Evolutionary conservation across 2,329 filamentous ascomycete species (phyloP).

Genomic region (Didymella glomerata): DNA sequence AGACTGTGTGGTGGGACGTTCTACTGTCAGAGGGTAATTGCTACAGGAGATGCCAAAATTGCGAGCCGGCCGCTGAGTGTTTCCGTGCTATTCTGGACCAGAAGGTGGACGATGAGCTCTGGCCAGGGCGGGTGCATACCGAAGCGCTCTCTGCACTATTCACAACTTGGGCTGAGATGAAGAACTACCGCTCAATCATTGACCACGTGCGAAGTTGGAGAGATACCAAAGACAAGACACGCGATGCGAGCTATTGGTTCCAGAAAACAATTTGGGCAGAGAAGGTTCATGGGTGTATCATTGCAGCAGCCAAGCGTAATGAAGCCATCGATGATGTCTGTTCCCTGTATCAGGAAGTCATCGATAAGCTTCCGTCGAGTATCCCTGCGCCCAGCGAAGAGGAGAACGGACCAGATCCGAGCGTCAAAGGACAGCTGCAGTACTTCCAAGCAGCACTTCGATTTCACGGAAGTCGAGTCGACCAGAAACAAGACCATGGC

Average conservation of each 20-base stretch:
- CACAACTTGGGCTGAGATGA: background rate
- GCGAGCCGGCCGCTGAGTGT: background rate
- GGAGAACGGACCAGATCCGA: too few relatives aligned
- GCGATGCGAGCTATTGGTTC: background rate
- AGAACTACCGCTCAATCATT: background rate
- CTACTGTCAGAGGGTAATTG: background rate
- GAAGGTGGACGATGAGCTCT: background rate
- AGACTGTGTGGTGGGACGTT: background rate
- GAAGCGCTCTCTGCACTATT: background rate
- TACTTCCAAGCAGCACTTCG: slow-evolving; percentile 7
- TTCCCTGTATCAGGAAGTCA: background rate
- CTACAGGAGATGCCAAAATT: background rate
- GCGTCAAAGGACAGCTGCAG: slow-evolving; percentile 9
- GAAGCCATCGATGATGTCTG: background rate
- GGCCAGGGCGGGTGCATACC: background rate
- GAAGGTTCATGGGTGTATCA: background rate
- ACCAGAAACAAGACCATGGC: slow-evolving; percentile 1
- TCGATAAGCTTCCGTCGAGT: background rate
- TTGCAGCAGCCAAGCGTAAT: background rate
- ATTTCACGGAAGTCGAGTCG: slow-evolving; percentile 1
- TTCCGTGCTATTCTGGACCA: background rate
- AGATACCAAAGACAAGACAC: background rate
- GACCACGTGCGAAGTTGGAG: slow-evolving; percentile 5
- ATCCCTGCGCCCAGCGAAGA: too few relatives aligned
- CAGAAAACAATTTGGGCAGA: background rate